Percentiles rank a stretch among this genome's conserved stretches.
These are phyloP conservation scores for Evernia prunastri DNA, from an alignment of 495 filamentous ascomycete genomes.

Conservation along the genomic window DNA sequence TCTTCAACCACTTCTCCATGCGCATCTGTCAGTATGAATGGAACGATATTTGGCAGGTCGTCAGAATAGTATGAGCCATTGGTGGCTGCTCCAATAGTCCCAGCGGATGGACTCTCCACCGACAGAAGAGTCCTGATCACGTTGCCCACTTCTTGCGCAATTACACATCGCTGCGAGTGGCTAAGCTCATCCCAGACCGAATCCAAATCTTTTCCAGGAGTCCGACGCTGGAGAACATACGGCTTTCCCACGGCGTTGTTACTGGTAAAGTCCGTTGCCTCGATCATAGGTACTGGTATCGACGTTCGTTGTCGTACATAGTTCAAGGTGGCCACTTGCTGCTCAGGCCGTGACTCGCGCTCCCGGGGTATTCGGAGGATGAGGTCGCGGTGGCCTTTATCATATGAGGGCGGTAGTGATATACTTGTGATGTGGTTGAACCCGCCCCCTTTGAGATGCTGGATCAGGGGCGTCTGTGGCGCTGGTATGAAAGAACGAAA, in stretches of 20 bases:
- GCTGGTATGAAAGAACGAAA: slow-evolving; percentile 4
- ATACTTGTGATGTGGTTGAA: slow-evolving; percentile 23
- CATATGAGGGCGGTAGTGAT: background rate
- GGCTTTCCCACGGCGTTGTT: slow-evolving; percentile 19
- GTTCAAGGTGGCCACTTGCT: slow-evolving; percentile 13
- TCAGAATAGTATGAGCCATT: background rate
- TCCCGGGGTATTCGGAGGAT: slow-evolving; percentile 19
- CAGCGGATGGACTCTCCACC: slow-evolving; percentile 13
- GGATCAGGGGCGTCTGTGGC: slow-evolving; percentile 4
- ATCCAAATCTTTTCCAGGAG: slow-evolving; percentile 17
- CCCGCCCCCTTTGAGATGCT: slow-evolving; percentile 22
- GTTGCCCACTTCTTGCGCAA: slow-evolving; percentile 6
- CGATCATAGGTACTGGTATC: slow-evolving; percentile 11
- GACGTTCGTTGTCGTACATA: slow-evolving; percentile 15
- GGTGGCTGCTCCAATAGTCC: slow-evolving; percentile 6
- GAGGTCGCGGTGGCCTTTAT: background rate
- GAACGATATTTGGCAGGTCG: slow-evolving; percentile 11
- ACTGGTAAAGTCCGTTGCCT: slow-evolving; percentile 9
- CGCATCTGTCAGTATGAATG: slow-evolving; percentile 17
- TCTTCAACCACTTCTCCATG: slow-evolving; percentile 5
- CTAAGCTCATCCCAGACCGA: slow-evolving; percentile 15
- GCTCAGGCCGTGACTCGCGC: slow-evolving; percentile 11
- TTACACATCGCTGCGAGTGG: slow-evolving; percentile 16
- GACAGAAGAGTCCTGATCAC: slow-evolving; percentile 8
- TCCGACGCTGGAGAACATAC: slow-evolving; percentile 21